Conservation (phyloP, 495 filamentous ascomycete species). For the Cercophora newfieldiana region DNA sequence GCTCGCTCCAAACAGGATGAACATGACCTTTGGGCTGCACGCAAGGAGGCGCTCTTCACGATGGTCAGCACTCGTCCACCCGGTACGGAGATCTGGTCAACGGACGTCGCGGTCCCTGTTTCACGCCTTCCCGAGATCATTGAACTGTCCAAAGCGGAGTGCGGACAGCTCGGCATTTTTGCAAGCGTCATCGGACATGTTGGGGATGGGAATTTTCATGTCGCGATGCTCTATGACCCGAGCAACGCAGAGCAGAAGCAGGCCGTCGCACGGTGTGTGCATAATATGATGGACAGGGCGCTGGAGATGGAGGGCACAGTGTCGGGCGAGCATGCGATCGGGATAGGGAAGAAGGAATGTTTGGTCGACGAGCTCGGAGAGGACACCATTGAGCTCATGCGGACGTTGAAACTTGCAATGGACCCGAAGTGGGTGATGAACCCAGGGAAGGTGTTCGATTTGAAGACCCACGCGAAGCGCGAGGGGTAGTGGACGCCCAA, state of each 20-base stretch:
- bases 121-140: slow-evolving; percentile 69
- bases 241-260: slow-evolving; percentile 21
- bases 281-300: slow-evolving; percentile 35
- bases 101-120: slow-evolving; percentile 70
- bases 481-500: too few relatives aligned
- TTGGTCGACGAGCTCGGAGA: slow-evolving; percentile 35
- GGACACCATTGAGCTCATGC: slow-evolving; percentile 36
- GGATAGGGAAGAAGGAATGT: slow-evolving; percentile 37
- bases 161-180: slow-evolving; percentile 62
- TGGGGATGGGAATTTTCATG: slow-evolving; percentile 50
- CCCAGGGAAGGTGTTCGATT: slow-evolving; percentile 40
- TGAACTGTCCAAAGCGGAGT: slow-evolving; percentile 63
- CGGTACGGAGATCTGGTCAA: slow-evolving; percentile 63
- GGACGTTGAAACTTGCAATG: slow-evolving; percentile 30
- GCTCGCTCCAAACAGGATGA: slow-evolving; percentile 58
- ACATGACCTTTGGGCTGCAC: slow-evolving; percentile 64
- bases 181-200: slow-evolving; percentile 74
- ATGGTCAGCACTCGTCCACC: slow-evolving; percentile 49
- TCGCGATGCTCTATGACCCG: slow-evolving; percentile 37
- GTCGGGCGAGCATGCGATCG: slow-evolving; percentile 40
- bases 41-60: slow-evolving; percentile 67
- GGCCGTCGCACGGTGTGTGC: slow-evolving; percentile 25
- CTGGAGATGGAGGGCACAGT: slow-evolving; percentile 42
- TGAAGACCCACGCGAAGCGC: not conserved
- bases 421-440: slow-evolving; percentile 40